A percentile compares a stretch with the other conserved stretches of the same genome.
These are phyloP conservation scores for Podospora comata DNA, from an alignment of 495 filamentous ascomycete species.

Conservation along the genomic window DNA sequence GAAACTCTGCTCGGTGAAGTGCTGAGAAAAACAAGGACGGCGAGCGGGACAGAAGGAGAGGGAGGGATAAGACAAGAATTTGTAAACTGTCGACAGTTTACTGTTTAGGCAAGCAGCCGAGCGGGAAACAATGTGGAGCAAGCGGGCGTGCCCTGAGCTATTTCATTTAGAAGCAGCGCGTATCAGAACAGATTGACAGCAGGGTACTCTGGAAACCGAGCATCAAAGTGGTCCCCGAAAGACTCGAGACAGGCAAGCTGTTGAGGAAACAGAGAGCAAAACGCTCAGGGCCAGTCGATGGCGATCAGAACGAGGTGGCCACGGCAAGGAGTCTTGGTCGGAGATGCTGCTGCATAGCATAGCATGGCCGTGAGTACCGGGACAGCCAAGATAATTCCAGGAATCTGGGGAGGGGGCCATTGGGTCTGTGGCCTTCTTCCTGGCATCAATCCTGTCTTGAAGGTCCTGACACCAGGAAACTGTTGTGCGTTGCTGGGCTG, in stretches of 20 bases:
- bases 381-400: slow-evolving; percentile 15
- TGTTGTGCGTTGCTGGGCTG: slow-evolving; percentile 3
- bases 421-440: slow-evolving; percentile 13
- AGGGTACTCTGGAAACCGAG: slow-evolving; percentile 30
- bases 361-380: slow-evolving; percentile 6
- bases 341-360: slow-evolving; percentile 13
- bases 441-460: slow-evolving; percentile 14
- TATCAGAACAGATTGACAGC: slow-evolving; percentile 42
- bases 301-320: slow-evolving; percentile 11
- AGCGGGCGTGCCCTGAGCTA: slow-evolving; percentile 31
- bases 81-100: slow-evolving; percentile 29
- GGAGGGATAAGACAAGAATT: slow-evolving; percentile 24
- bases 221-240: slow-evolving; percentile 17
- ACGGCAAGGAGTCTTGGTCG: slow-evolving; percentile 12
- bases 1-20: background rate
- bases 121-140: slow-evolving; percentile 36
- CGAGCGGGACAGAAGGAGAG: slow-evolving; percentile 11
- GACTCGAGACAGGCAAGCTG: slow-evolving; percentile 21
- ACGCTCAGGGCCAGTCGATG: slow-evolving; percentile 22
- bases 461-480: slow-evolving; percentile 3
- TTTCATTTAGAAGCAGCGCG: slow-evolving; percentile 39
- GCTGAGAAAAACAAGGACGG: slow-evolving; percentile 13
- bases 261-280: slow-evolving; percentile 16
- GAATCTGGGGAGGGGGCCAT: slow-evolving; percentile 16
- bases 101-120: slow-evolving; percentile 32